Conservation (phyloP, 164 flowering plant genomes). For the Annona cherimola region DNA sequence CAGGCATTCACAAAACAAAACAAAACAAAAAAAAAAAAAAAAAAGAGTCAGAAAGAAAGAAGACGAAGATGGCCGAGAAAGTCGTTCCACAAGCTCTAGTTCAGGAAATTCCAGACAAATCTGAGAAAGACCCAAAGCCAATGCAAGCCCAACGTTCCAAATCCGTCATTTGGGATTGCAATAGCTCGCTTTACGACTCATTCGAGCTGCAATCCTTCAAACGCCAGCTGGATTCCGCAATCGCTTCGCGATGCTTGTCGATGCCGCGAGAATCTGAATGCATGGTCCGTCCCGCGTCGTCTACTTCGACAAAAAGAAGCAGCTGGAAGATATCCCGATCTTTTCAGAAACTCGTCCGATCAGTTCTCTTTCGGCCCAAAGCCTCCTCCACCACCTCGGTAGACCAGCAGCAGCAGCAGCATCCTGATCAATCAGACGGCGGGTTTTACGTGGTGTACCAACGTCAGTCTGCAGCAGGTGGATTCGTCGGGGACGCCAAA, state of each 20-base stretch:
- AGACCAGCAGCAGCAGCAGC: background rate
- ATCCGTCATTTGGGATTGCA: conserved; percentile 70
- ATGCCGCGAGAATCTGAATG: conserved; percentile 1
- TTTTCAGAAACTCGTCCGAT: conserved; percentile 40
- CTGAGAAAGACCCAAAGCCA: background rate
- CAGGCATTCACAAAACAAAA: no score
- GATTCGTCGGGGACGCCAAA: background rate
- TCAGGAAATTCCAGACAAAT: no score
- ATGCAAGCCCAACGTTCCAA: conserved; percentile 5
- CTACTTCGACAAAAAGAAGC: conserved; percentile 8
- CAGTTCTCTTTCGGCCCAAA: conserved; percentile 34
- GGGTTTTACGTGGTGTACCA: conserved; percentile 27
- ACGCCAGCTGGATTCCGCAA: conserved; percentile 76
- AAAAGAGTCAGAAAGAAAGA: no score
- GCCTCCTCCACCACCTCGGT: background rate
- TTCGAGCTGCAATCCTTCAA: conserved; percentile 80
- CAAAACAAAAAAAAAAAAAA: no score
- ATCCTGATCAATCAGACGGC: conserved; percentile 7
- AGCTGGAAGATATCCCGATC: conserved; percentile 57
- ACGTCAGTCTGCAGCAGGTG: conserved; percentile 15
- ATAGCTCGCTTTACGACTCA: conserved; percentile 83
- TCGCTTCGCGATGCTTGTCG: conserved; percentile 25
- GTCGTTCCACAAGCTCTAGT: no score
- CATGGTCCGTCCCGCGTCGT: conserved; percentile 18
- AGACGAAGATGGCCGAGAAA: no score